Evolutionary conservation across 495 filamentous ascomycete genomes (phyloP).

Genomic region (Trichoderma orchidacearum): DNA sequence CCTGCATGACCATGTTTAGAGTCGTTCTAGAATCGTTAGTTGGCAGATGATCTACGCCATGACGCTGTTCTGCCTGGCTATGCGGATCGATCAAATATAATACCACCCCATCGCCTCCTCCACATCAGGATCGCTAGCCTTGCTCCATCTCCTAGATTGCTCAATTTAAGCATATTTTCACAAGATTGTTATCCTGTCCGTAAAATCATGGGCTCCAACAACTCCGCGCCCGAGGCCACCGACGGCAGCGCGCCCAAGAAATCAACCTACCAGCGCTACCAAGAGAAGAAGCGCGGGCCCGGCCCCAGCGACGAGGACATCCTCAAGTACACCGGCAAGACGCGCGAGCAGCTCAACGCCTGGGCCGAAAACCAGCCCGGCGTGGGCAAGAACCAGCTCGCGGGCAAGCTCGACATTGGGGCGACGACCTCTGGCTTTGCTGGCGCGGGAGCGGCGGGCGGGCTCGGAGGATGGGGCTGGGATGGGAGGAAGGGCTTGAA

Average conservation of each 20-base stretch:
- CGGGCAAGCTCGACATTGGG: constrained; percentile 10
- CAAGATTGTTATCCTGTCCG: too few relatives aligned
- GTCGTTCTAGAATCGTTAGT: too few relatives aligned
- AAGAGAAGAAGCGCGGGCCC: constrained; percentile 8
- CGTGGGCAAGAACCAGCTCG: constrained; percentile 9
- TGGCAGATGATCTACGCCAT: too few relatives aligned
- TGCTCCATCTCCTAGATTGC: too few relatives aligned
- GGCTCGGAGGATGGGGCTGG: constrained; percentile 9
- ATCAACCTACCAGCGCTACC: constrained; percentile 10
- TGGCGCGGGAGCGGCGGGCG: not conserved
- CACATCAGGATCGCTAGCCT: too few relatives aligned
- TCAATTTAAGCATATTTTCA: too few relatives aligned
- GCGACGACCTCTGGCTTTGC: constrained; percentile 2
- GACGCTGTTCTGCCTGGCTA: too few relatives aligned
- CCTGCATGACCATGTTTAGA: too few relatives aligned
- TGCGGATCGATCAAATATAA: too few relatives aligned
- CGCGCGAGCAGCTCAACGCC: constrained; percentile 7
- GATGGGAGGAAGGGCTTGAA: constrained; percentile 5
- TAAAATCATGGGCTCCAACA: not conserved
- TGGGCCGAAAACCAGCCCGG: constrained; percentile 11
- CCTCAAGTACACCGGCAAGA: constrained; percentile 14
- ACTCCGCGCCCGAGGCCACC: not conserved
- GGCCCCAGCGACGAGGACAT: constrained; percentile 10
- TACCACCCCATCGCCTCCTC: too few relatives aligned
- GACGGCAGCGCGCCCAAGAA: constrained; percentile 4